Conservation (phyloP, 208 protist genomes). For the Trichomonas gallinae region DNA sequence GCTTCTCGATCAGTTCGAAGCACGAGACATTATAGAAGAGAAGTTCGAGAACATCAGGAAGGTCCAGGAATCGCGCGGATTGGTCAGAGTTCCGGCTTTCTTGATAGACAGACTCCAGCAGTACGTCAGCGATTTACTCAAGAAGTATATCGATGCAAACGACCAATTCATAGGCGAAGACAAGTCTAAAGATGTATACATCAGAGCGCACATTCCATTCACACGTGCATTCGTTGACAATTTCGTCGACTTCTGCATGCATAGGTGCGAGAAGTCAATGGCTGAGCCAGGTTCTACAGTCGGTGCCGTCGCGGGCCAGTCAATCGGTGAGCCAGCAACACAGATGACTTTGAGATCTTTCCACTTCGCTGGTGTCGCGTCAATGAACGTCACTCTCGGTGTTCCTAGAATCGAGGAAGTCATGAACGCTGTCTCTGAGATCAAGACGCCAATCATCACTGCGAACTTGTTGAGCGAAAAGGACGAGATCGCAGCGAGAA, state of each 20-base stretch:
- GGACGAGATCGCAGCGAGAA: conserved; percentile 33
- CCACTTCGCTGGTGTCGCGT: conserved; percentile 98
- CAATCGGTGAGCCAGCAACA: conserved; percentile 95
- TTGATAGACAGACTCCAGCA: background rate
- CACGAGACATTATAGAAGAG: background rate
- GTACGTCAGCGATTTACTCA: background rate
- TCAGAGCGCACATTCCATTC: background rate
- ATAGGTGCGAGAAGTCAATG: conserved; percentile 53
- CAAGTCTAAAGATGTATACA: background rate
- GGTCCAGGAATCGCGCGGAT: background rate
- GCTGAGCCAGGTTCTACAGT: conserved; percentile 89
- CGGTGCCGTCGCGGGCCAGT: conserved; percentile 92
- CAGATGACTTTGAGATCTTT: conserved; percentile 99
- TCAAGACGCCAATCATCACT: conserved; percentile 92
- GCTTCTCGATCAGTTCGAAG: background rate
- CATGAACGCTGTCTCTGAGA: conserved; percentile 92
- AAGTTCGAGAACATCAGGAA: background rate
- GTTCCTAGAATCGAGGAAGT: conserved; percentile 87
- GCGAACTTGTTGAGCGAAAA: conserved; percentile 55
- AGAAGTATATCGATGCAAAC: background rate
- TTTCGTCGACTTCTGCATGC: background rate
- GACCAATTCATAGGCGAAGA: background rate
- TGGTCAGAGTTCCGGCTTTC: background rate
- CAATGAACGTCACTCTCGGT: conserved; percentile 80
- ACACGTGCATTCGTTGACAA: background rate